Evolutionary conservation across 1,284 basidiomycete species (phyloP), one percentile per base, ranked within the genome.

Genomic region (Irpex sp.): DNA sequence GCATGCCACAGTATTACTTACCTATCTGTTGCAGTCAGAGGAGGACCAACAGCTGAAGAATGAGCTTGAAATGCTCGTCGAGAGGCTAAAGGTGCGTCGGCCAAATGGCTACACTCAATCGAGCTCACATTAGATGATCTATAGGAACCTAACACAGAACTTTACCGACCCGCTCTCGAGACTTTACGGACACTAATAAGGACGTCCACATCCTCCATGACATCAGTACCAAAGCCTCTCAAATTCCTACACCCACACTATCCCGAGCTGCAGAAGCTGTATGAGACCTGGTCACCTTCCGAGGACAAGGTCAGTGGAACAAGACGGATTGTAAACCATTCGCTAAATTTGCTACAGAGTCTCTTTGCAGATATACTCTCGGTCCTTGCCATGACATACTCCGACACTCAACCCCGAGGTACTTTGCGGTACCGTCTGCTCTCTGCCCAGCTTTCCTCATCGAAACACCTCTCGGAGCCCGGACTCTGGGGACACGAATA

Each of bases 371-470:
- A 98, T 69, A 98, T 99, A 66, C 85, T 99, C 36, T 98, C 97
- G 31, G 97, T 99, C 3, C 89, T 99, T 57, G 97, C 97, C n/a
- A 99, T 99, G 97, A 99, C 97, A 17, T 99, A 99, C 76, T 98
- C 96, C 5, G 97, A 99, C 78, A 97, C 94, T 15, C 80, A 95
- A 85, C 88, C 94, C 9, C 86, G 96, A 60, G 97, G 97, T 62
- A 99, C 97, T 1, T 89, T 99, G 33, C 88, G 88, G 68, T 98
- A 96, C 78, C 91, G 95, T 61, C 83, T 98, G 39, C 83, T 93
- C 58, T 92, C 94, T 6, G 84, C 86, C n/a, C 87, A 90, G 19
- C 81, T 92, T 58, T 84, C 88, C 17, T 72, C 82, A 21, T 80
- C 84, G 47, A 84, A 89, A 1, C 83, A 86, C 1, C 82, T 90